A percentile compares a stretch with the other conserved stretches of the same genome.
phyloP scores from a whole-genome alignment of 2,329 filamentous ascomycete genomes.

The Zasmidium angulare region DNA sequence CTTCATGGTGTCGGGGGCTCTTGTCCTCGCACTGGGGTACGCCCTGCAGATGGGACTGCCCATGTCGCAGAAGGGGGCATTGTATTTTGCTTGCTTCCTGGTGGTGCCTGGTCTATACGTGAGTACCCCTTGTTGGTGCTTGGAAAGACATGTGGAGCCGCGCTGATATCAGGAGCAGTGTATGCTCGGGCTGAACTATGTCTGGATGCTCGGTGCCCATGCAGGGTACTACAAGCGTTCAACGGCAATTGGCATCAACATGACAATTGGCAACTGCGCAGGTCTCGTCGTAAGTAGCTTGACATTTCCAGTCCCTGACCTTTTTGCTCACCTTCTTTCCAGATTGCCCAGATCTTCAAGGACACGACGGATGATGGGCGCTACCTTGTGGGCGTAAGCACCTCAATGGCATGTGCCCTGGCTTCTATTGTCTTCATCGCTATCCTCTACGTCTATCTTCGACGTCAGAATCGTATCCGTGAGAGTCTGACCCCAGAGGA shows the following conservation, averaged over 20 bases:
- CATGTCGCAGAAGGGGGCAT: neutral
- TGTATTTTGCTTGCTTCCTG: neutral
- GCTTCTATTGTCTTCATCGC: neutral
- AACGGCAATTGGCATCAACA: slow-evolving; percentile 22
- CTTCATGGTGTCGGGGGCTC: neutral
- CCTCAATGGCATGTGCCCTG: neutral
- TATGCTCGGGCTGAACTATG: neutral
- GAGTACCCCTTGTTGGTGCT: neutral
- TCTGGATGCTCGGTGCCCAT: neutral
- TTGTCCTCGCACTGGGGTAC: neutral
- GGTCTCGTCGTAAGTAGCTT: neutral
- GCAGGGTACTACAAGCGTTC: slow-evolving; percentile 33
- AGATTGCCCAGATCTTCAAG: neutral
- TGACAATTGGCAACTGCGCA: slow-evolving; percentile 5
- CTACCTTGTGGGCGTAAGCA: neutral
- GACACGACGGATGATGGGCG: neutral
- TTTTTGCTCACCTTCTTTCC: neutral
- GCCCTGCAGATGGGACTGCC: neutral
- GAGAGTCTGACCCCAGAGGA: neutral
- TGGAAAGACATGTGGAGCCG: neutral
- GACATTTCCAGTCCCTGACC: neutral
- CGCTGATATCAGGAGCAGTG: neutral
- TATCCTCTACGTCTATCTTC: neutral
- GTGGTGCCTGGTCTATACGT: neutral
- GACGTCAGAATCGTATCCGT: neutral